These are phyloP conservation scores for Xylaria arbuscula DNA, from an alignment of 2,329 filamentous ascomycete species.

Conservation along the genomic window DNA sequence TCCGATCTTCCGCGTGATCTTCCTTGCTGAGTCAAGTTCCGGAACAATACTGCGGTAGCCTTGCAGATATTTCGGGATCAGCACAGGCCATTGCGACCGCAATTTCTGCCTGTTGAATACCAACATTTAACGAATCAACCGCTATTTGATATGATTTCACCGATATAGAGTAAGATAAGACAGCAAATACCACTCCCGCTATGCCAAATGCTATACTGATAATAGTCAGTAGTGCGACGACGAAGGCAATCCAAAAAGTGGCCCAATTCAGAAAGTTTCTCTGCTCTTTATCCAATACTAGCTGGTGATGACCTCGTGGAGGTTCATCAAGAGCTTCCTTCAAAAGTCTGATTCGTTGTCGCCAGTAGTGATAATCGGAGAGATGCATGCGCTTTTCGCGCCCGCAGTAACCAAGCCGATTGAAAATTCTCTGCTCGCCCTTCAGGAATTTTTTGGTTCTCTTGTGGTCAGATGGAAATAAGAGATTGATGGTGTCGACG, in stretches of 20 bases:
- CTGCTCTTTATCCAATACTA: slow-evolving; percentile 18
- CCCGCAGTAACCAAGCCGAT: slow-evolving; percentile 10
- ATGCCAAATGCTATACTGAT: slow-evolving; percentile 27
- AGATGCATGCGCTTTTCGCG: slow-evolving; percentile 6
- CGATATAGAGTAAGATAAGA: slow-evolving; percentile 7
- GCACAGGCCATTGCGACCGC: slow-evolving; percentile 18
- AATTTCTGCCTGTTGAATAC: neutral
- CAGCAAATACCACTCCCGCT: slow-evolving; percentile 14
- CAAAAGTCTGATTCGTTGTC: neutral
- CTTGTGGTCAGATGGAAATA: slow-evolving; percentile 14
- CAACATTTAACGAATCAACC: slow-evolving; percentile 11
- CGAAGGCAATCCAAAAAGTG: slow-evolving; percentile 22
- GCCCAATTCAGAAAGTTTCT: slow-evolving; percentile 20
- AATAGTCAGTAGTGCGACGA: slow-evolving; percentile 22
- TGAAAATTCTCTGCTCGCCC: neutral
- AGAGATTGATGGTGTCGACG: slow-evolving; percentile 16
- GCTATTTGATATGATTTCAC: slow-evolving; percentile 7
- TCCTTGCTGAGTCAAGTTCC: neutral
- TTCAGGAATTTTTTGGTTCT: slow-evolving; percentile 8
- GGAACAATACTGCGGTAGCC: slow-evolving; percentile 21
- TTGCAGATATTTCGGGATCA: slow-evolving; percentile 16
- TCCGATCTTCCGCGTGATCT: neutral
- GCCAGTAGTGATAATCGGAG: slow-evolving; percentile 13
- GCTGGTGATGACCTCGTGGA: neutral
- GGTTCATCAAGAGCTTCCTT: slow-evolving; percentile 5